These are phyloP conservation scores for Penicillium crystallinum DNA, from an alignment of 495 filamentous ascomycete genomes.

Conservation along the genomic window DNA sequence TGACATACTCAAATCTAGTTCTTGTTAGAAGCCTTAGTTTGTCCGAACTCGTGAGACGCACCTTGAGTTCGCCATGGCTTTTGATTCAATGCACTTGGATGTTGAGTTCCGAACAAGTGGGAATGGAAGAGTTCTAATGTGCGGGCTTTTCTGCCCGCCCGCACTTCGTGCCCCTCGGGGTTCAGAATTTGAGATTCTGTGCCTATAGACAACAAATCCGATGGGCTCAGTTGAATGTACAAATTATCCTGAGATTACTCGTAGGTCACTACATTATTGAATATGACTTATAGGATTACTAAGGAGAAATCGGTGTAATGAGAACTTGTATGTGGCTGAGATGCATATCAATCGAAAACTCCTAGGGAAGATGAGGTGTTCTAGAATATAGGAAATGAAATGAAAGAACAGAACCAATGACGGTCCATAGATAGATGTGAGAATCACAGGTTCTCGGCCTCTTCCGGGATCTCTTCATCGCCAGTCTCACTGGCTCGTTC, in stretches of 20 bases:
- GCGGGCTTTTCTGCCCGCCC: constrained; percentile 15
- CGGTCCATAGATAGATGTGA: constrained; percentile 7
- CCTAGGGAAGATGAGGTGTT: neutral
- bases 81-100: constrained; percentile 7
- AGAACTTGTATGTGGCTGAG: neutral
- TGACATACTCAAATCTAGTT: constrained; percentile 85
- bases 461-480: constrained; percentile 43
- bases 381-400: constrained; percentile 8
- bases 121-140: constrained; percentile 20
- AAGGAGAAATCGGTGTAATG: neutral
- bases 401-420: constrained; percentile 8
- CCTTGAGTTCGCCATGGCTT: constrained; percentile 65
- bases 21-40: constrained; percentile 5
- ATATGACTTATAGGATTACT: neutral
- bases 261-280: neutral
- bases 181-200: neutral
- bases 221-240: no score
- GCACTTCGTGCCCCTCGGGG: constrained; percentile 4
- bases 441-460: constrained; percentile 11
- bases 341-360: constrained; percentile 5
- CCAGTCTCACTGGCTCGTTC: constrained; percentile 45
- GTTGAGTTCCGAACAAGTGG: constrained; percentile 6
- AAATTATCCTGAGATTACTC: neutral
- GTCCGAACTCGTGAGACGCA: constrained; percentile 17
- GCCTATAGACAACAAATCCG: neutral